These are phyloP conservation scores for Penicillium canariense DNA, from an alignment of 495 filamentous ascomycete species.

Conservation along the genomic window DNA sequence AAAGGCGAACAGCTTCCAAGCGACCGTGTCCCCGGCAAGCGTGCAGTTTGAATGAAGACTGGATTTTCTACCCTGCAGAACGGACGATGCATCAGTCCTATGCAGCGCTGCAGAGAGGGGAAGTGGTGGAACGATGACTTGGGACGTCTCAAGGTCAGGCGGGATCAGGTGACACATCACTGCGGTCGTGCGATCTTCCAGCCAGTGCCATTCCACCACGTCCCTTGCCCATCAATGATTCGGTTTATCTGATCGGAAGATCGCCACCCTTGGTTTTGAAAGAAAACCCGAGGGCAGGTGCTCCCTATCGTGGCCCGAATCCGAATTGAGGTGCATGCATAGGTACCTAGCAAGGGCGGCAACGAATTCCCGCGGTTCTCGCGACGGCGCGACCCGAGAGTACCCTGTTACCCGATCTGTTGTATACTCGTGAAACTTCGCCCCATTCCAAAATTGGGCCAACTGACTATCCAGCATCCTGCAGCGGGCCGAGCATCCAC, in stretches of 20 bases:
- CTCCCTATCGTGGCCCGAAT: conserved; percentile 3
- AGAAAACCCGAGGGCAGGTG: background rate
- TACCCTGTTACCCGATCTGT: conserved; percentile 8
- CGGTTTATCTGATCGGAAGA: conserved; percentile 13
- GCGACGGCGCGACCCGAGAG: conserved; percentile 14
- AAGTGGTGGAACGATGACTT: conserved; percentile 16
- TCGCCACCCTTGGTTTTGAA: background rate
- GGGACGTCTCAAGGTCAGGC: background rate
- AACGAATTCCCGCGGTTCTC: background rate
- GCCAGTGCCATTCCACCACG: conserved; percentile 17
- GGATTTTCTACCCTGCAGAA: conserved; percentile 1
- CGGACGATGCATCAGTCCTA: conserved; percentile 7
- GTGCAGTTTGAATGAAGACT: conserved; percentile 22
- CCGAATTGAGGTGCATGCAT: conserved; percentile 27
- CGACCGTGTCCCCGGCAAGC: conserved; percentile 15
- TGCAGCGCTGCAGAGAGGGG: conserved; percentile 2
- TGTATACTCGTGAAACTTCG: conserved; percentile 12
- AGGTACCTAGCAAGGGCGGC: background rate
- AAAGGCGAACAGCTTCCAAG: background rate
- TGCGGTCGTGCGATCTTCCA: conserved; percentile 11
- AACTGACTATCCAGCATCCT: conserved; percentile 18
- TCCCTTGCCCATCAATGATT: background rate
- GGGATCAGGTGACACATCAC: conserved; percentile 19
- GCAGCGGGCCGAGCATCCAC: conserved; percentile 27
- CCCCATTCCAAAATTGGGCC: conserved; percentile 12